Evolutionary conservation across 257 asterid species (phyloP).

Genomic region (Cynanchum wilfordii): DNA sequence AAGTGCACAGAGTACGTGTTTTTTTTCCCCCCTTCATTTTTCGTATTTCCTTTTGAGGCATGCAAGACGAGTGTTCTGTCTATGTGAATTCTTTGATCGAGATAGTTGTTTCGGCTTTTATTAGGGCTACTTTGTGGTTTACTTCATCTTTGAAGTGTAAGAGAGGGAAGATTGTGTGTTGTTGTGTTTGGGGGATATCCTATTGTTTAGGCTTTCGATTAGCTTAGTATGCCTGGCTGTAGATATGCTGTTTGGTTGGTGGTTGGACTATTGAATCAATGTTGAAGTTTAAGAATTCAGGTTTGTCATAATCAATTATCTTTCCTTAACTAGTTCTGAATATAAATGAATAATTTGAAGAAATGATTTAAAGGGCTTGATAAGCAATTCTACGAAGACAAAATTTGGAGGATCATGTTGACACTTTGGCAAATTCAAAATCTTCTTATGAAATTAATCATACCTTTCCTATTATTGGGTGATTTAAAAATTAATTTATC

Average conservation of each 20-base stretch:
- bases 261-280: background rate
- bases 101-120: background rate
- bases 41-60: background rate
- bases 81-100: background rate
- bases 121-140: background rate
- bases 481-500: background rate
- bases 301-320: background rate
- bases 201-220: background rate
- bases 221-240: background rate
- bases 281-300: background rate
- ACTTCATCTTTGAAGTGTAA: background rate
- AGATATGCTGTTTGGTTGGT: background rate
- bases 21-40: background rate
- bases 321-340: background rate
- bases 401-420: background rate
- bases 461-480: background rate
- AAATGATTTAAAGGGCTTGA: background rate
- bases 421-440: background rate
- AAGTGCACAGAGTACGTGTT: constrained; percentile 48
- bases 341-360: background rate
- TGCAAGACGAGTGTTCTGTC: background rate
- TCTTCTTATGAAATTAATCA: background rate
- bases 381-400: background rate
- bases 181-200: no score
- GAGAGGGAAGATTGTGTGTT: background rate